Base-by-base conservation (phyloP, 176 grass and related monocot genomes). In the Carex scoparia region DNA sequence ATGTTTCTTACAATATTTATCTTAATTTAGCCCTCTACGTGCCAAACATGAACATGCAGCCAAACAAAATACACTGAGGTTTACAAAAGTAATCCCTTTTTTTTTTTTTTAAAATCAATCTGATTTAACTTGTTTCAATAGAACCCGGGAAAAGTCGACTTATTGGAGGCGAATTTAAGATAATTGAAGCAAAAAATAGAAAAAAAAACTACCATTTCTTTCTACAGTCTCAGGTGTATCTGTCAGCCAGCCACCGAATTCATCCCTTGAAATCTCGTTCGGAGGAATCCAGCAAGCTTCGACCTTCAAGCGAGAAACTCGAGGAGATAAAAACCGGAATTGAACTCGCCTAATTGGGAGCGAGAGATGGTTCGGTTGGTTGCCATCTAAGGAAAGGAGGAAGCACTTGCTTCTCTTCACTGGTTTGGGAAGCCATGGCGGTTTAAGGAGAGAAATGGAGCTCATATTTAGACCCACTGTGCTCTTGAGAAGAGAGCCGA, bases 181-280 rank as follows among this genome's bases (percentile, higher is more conserved):
- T 49, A 74, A 74, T 5, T 74, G 15, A 33, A 15, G 16, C 75
- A 46, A 35, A 49, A 28, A 65, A 80, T 1, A 33, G 28, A 35
- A 30, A 57, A 35, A 30, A 57, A 35, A 55, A 28, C 2, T 55
- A 87, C 82, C 81, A 13, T 85, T 65, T 72, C 18, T 73, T n/a
- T 90, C 58, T 3, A 79, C 73, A 54, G 9, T 59, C 60, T 80
- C 12, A 67, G 65, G 7, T 16, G 48, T 69, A 62, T 44, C 44
- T 33, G 63, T 35, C 12, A 84, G 71, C 89, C 89, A 90, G 35
- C 89, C 89, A 69, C 89, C 89, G 19, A 90, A 84, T 49, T 69
- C 75, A 13, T 90, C 89, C 30, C 67, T 57, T 5, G 57, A 80
- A 79, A 18, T 35, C n/a, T 63, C 85, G 19, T 85, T 38, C 0